These are phyloP conservation scores for Pugionium dolabratum DNA, from an alignment of 345 rosid genomes.

Conservation along the genomic window DNA sequence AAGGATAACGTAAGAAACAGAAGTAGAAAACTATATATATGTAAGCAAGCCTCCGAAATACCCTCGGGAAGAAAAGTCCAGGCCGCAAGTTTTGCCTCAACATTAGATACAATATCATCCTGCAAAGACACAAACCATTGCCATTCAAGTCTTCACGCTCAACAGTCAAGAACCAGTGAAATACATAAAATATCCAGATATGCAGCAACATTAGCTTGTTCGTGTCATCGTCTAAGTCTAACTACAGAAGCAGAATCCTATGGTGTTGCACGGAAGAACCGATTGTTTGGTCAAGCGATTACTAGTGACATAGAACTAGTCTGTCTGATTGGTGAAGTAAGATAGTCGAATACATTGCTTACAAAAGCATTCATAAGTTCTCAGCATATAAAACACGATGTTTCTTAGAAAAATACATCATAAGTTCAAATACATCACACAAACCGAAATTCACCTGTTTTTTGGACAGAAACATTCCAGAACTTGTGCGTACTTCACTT, in stretches of 20 bases:
- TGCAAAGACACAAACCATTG: conserved; percentile 41
- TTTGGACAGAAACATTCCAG: conserved; percentile 82
- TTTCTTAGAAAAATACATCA: too few relatives aligned
- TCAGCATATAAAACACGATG: too few relatives aligned
- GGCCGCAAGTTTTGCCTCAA: conserved; percentile 78
- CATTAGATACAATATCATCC: conserved; percentile 76
- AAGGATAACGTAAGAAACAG: neutral
- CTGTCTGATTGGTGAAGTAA: conserved; percentile 1
- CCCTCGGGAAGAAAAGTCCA: conserved; percentile 96
- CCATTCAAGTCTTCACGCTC: conserved; percentile 24
- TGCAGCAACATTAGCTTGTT: neutral
- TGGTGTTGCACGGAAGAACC: neutral
- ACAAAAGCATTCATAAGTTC: neutral
- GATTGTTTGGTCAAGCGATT: too few relatives aligned
- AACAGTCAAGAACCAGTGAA: conserved; percentile 13
- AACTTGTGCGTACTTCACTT: conserved; percentile 88
- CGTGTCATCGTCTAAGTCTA: neutral
- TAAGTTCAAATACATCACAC: neutral
- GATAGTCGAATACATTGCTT: neutral
- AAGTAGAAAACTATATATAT: neutral
- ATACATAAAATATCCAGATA: neutral
- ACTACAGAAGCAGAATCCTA: conserved; percentile 5
- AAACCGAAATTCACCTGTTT: conserved; percentile 57
- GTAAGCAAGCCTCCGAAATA: conserved; percentile 13
- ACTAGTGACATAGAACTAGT: neutral